A percentile compares a stretch with the other conserved stretches of the same genome.
These are phyloP conservation scores for Aotearoamyces nothofagi DNA, from an alignment of 2,329 filamentous ascomycete genomes.

Conservation along the genomic window DNA sequence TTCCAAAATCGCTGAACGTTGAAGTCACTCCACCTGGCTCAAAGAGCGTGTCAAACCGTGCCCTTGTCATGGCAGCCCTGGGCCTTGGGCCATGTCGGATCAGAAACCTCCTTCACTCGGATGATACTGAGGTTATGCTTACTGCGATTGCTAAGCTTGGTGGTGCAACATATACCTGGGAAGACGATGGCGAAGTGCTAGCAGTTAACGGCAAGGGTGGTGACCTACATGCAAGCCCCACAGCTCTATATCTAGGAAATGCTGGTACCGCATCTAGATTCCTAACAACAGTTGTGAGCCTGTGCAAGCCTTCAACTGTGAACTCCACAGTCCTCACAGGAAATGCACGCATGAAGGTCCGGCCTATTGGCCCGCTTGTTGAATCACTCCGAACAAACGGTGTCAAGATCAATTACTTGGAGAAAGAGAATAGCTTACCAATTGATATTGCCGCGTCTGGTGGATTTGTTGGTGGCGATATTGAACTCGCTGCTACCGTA, in stretches of 20 bases:
- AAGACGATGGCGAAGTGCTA: constrained; percentile 82
- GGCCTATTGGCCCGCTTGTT: constrained; percentile 85
- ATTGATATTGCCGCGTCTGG: constrained; percentile 68
- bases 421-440: constrained; percentile 70
- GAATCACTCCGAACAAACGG: constrained; percentile 81
- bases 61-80: constrained; percentile 83
- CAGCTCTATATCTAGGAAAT: constrained; percentile 84
- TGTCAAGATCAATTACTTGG: constrained; percentile 73
- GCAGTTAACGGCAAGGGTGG: constrained; percentile 88
- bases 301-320: constrained; percentile 53
- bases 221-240: constrained; percentile 56
- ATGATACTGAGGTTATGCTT: constrained; percentile 95
- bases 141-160: constrained; percentile 75
- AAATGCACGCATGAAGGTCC: constrained; percentile 89
- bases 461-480: constrained; percentile 72
- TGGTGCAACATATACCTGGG: constrained; percentile 83
- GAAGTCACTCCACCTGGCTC: constrained; percentile 84
- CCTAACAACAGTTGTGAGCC: constrained; percentile 76
- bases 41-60: constrained; percentile 94
- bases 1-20: constrained; percentile 49
- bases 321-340: constrained; percentile 73
- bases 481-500: constrained; percentile 85
- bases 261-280: constrained; percentile 94
- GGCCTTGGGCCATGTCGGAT: constrained; percentile 76
- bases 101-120: constrained; percentile 85